Conservation (phyloP, 768 basidiomycete genomes). For the Hypholoma fasciculare region DNA sequence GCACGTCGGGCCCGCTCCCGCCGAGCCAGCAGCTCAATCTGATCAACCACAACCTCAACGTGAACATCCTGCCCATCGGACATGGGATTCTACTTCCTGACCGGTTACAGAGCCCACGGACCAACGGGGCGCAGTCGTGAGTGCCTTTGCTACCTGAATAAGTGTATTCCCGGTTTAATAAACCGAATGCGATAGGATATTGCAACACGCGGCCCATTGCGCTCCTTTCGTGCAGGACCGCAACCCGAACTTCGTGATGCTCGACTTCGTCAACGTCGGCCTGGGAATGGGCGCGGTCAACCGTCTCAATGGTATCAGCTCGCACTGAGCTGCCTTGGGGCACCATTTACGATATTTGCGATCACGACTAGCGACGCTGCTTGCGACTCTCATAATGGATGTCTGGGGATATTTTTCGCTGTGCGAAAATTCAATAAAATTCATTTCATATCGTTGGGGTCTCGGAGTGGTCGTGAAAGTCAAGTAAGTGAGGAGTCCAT, state of each 20-base stretch:
- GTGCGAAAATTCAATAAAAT: neutral
- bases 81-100: conserved; percentile 38
- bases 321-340: neutral
- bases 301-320: conserved; percentile 40
- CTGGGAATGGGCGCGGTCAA: conserved; percentile 41
- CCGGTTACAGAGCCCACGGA: conserved; percentile 30
- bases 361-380: neutral
- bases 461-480: neutral
- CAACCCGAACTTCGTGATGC: conserved; percentile 49
- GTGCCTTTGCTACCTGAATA: conserved; percentile 15
- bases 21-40: conserved; percentile 52
- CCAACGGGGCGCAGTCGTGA: conserved; percentile 34
- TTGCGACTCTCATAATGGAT: neutral
- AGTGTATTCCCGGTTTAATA: neutral
- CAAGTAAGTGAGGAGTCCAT: neutral
- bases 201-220: conserved; percentile 41
- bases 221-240: conserved; percentile 38
- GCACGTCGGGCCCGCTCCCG: conserved; percentile 46
- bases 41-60: conserved; percentile 56
- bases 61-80: conserved; percentile 33
- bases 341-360: neutral
- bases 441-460: neutral
- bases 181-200: conserved; percentile 24
- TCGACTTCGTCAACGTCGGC: conserved; percentile 52
- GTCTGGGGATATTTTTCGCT: neutral